Percentiles rank a stretch among this genome's conserved stretches.
phyloP scores from a whole-genome alignment of 1,284 basidiomycete genomes.

The Kalmanozyma brasiliensis region DNA sequence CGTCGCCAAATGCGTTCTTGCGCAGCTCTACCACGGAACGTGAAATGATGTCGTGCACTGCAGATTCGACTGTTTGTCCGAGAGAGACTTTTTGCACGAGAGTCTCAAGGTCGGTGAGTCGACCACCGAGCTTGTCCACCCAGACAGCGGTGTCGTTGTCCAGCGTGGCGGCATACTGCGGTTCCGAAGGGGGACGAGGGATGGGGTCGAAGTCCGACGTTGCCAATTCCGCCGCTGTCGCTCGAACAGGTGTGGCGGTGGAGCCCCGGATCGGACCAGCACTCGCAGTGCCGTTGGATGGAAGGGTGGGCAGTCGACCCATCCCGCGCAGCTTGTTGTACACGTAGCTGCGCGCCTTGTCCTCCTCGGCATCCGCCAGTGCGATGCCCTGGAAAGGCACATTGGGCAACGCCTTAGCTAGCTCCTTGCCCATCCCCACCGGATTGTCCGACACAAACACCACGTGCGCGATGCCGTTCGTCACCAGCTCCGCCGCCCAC shows the following conservation, averaged over 20 bases:
- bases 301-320: conserved; percentile 63
- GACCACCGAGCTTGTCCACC: conserved; percentile 63
- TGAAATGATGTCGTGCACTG: conserved; percentile 71
- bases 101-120: conserved; percentile 62
- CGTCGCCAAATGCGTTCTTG: conserved; percentile 93
- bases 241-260: conserved; percentile 1
- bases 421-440: conserved; percentile 79
- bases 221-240: conserved; percentile 4
- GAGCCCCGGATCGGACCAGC: conserved; percentile 11
- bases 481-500: conserved; percentile 79
- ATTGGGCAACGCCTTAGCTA: conserved; percentile 86
- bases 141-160: conserved; percentile 51
- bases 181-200: not conserved
- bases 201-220: conserved; percentile 5
- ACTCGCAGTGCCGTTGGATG: not conserved
- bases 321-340: conserved; percentile 79
- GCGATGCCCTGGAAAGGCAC: conserved; percentile 77
- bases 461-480: conserved; percentile 82
- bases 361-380: conserved; percentile 79
- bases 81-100: conserved; percentile 59
- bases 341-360: conserved; percentile 83
- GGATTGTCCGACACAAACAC: conserved; percentile 89
- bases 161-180: conserved; percentile 20
- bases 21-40: conserved; percentile 83
- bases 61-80: conserved; percentile 54